phyloP scores from a whole-genome alignment of 2,329 filamentous ascomycete genomes.

The Apiospora hydei region DNA sequence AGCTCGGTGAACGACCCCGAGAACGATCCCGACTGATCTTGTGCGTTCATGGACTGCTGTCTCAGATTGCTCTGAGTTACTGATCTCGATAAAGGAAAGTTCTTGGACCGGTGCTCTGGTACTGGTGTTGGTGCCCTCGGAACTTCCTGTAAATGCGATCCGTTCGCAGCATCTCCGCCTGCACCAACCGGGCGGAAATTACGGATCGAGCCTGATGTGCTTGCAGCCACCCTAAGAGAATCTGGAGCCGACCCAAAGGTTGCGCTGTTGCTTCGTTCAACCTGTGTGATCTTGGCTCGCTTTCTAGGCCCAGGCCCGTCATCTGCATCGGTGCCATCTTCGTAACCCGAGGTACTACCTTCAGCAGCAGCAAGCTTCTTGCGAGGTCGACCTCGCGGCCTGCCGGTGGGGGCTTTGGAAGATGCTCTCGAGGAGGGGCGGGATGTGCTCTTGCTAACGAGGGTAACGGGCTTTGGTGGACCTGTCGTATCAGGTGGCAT shows the following conservation, averaged over 20 bases:
- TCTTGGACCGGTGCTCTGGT: constrained; percentile 55
- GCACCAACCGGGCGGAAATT: constrained; percentile 77
- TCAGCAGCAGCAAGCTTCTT: constrained; percentile 57
- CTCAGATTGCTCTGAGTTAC: constrained; percentile 59
- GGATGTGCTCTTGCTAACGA: background rate
- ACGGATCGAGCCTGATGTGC: constrained; percentile 86
- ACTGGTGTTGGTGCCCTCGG: constrained; percentile 81
- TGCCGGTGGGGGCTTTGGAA: constrained; percentile 58
- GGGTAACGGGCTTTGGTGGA: background rate
- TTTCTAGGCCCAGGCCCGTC: constrained; percentile 70
- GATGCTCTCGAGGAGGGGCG: constrained; percentile 66
- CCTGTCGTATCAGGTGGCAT: constrained; percentile 2
- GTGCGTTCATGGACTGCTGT: constrained; percentile 65
- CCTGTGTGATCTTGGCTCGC: constrained; percentile 78
- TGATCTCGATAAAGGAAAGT: constrained; percentile 40
- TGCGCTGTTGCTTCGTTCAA: constrained; percentile 74
- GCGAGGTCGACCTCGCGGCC: constrained; percentile 62
- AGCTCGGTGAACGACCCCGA: constrained; percentile 42
- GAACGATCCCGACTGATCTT: constrained; percentile 52
- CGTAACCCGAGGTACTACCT: constrained; percentile 78
- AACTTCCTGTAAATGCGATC: constrained; percentile 71
- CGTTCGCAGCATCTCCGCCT: constrained; percentile 50
- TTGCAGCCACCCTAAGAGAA: constrained; percentile 87
- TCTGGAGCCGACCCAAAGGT: constrained; percentile 78
- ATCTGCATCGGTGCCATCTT: constrained; percentile 69